Percentiles rank a stretch among this genome's conserved stretches.
Conservation (phyloP, 2,329 filamentous ascomycete species). For the Paracorniculantispora psalliotae region DNA sequence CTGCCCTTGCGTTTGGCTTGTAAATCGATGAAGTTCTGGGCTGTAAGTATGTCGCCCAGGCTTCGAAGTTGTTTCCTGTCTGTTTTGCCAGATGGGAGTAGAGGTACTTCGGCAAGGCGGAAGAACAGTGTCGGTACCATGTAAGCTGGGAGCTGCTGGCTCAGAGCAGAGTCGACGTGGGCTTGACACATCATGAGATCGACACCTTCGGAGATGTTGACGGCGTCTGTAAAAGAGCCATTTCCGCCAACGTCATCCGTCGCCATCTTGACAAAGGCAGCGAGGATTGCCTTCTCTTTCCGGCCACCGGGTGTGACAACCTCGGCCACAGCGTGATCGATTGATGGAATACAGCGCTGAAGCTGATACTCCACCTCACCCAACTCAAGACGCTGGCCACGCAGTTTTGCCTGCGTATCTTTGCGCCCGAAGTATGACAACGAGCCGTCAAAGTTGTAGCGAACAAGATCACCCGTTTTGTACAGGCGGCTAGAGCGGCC, state of each 20-base stretch:
- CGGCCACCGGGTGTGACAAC: neutral
- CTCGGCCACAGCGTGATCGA: neutral
- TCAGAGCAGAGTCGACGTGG: neutral
- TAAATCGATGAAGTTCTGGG: neutral
- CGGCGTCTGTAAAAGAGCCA: neutral
- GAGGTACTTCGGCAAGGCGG: neutral
- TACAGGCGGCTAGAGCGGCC: neutral
- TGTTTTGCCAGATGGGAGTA: neutral
- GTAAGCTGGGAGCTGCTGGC: neutral
- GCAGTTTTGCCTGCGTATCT: neutral
- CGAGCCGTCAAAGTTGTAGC: neutral
- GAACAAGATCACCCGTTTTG: neutral
- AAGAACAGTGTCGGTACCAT: neutral
- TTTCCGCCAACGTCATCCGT: neutral
- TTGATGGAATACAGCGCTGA: neutral
- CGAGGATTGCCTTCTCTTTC: neutral
- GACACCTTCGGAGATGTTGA: neutral
- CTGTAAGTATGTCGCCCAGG: neutral
- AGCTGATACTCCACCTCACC: neutral
- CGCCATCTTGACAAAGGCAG: neutral
- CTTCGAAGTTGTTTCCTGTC: neutral
- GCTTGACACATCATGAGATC: neutral
- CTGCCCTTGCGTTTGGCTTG: neutral
- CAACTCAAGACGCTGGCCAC: neutral
- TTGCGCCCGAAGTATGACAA: neutral